Evolutionary conservation across 2,329 filamentous ascomycete genomes (phyloP).

Genomic region (Penicillium sclerotigenum): DNA sequence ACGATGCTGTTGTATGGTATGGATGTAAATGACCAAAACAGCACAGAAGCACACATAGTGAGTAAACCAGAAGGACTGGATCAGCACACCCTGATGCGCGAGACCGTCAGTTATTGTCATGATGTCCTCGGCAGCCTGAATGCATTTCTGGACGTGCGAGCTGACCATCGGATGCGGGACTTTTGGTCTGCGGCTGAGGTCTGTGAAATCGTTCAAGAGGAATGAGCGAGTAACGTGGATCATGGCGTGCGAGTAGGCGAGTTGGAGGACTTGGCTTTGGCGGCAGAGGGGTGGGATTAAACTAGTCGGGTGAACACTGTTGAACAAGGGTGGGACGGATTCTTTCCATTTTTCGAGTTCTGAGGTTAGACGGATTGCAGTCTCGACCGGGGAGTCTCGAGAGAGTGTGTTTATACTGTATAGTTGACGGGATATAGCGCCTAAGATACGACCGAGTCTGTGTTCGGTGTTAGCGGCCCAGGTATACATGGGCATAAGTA

Average conservation of each 20-base stretch:
- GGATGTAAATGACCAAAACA: constrained; percentile 43
- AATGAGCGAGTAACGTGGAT: constrained; percentile 40
- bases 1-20: constrained; percentile 41
- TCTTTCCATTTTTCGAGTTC: constrained; percentile 40
- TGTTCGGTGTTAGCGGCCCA: background rate
- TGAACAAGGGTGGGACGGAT: constrained; percentile 36
- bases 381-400: constrained; percentile 32
- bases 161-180: constrained; percentile 32
- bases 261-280: constrained; percentile 40
- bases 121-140: constrained; percentile 43
- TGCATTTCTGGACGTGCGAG: constrained; percentile 43
- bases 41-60: constrained; percentile 45
- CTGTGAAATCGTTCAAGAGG: constrained; percentile 38
- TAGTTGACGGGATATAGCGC: constrained; percentile 48
- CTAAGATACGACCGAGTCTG: constrained; percentile 52
- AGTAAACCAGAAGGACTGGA: constrained; percentile 45
- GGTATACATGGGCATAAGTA: background rate
- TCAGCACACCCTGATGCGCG: constrained; percentile 35
- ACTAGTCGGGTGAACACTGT: constrained; percentile 36
- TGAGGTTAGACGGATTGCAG: constrained; percentile 33
- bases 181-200: constrained; percentile 31
- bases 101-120: constrained; percentile 37
- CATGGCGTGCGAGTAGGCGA: constrained; percentile 40
- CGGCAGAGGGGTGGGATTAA: constrained; percentile 39
- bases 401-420: constrained; percentile 36